Base-by-base conservation (phyloP, 352 stramenopile genomes). In the Pythium rhizo-oryzae region DNA sequence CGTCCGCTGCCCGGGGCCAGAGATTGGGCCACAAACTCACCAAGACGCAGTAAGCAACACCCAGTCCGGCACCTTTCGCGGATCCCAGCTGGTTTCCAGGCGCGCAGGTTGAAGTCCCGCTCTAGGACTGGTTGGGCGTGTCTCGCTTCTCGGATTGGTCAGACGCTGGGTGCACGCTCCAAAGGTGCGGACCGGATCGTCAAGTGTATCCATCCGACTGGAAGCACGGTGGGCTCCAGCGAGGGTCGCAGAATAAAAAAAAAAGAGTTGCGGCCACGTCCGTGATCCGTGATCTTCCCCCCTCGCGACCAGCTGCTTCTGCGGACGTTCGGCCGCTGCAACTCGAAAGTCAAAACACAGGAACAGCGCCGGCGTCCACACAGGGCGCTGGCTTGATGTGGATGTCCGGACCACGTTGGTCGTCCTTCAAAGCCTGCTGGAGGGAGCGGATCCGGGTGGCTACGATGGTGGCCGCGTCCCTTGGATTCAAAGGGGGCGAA, bases 31-130 rank as follows among this genome's bases (percentile, higher is more conserved):
- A 21, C 23, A 23, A 63, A 63, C 57, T 63, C 57, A 63, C 57
- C 41, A 54, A 54, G 57, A 62, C 57, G 57, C 13, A 63, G 43
- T 5, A 44, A 25, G 28, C 25, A 55, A n/a, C 13, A n/a, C 41
- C 41, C 41, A 19, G 41, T 47, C 41, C 9, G 41, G 41, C 41
- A 43, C 7, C 19, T 23, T 63, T 63, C 57, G 24, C 39, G 24
- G 24, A 24, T 41, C 15, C 41, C 57, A 63, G 57, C 57, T 33
- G 57, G 15, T 54, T 63, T 46, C 43, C 6, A 19, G 21, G 57
- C 49, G 23, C 8, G 15, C 55, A 35, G 39, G 55, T 62, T 63
- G 41, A 55, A 63, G 57, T 55, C 57, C 28, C 57, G 57, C 57
- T 63, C 57, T 63, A 28, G 21, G 9, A 19, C 15, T 57, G 33